Conservation (phyloP, 352 stramenopile genomes). For the Phytopythium montanum region DNA sequence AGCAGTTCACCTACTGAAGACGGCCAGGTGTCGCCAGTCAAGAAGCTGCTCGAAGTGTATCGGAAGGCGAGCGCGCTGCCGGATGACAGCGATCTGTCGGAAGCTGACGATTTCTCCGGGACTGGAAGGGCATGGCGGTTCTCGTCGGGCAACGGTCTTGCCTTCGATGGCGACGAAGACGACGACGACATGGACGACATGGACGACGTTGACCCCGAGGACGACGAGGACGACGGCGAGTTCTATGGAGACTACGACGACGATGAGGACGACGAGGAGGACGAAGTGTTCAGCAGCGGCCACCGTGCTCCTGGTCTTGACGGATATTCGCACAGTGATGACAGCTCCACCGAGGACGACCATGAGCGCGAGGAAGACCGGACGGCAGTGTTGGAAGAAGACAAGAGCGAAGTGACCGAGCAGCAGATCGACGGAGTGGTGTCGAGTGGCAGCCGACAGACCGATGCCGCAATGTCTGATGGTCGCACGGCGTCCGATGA, state of each 20-base stretch:
- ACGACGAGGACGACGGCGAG: conserved; percentile 51
- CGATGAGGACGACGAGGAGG: conserved; percentile 23
- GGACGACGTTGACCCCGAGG: conserved; percentile 41
- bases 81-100: conserved; percentile 52
- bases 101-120: conserved; percentile 27
- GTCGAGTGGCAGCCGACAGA: not conserved
- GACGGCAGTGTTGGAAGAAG: not conserved
- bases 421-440: not conserved
- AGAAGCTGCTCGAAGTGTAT: conserved; percentile 54
- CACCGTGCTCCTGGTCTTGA: conserved; percentile 17
- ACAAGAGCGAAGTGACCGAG: not conserved
- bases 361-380: not conserved
- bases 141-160: conserved; percentile 40
- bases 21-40: conserved; percentile 29
- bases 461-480: not conserved
- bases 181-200: conserved; percentile 35
- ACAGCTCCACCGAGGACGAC: conserved; percentile 16
- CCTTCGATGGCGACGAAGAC: conserved; percentile 50
- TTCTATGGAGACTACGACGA: conserved; percentile 18
- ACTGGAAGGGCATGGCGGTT: conserved; percentile 36
- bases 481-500: not conserved
- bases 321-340: conserved; percentile 35
- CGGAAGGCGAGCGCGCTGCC: conserved; percentile 20
- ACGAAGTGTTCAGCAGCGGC: conserved; percentile 4
- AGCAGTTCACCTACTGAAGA: not conserved